Base-by-base conservation (phyloP, 2,329 filamentous ascomycete genomes). In the Neonectria neomacrospora region DNA sequence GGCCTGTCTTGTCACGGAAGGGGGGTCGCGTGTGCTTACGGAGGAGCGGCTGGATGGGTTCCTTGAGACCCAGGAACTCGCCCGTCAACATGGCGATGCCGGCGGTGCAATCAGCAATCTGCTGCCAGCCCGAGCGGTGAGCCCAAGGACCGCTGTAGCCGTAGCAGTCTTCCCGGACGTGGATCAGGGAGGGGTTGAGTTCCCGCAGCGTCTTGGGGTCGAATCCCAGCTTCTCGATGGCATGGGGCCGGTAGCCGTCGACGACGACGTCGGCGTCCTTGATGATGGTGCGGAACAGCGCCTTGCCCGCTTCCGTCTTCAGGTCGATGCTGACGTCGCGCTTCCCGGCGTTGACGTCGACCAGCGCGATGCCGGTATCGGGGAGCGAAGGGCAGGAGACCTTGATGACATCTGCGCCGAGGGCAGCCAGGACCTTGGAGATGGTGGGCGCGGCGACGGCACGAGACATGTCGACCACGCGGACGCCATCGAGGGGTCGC, bases 1-100 rank as follows among this genome's bases (percentile, higher is more conserved):
- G n/a, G n/a, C n/a, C 30, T 2, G 30, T 32, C 30, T 32, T 32
- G 6, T 32, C 30, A 32, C 11, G 26, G 2, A n/a, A n/a, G n/a
- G n/a, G n/a, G 30, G 34, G 51, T 16, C 14, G 41, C 12, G 11
- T 11, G 6, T 11, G 18, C 65, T 48, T 53, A 66, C 59, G 66
- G 20, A 67, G 47, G n/a, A 66, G 55, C 11, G 67, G 67, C 22
- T 63, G 60, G 10, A 69, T 57, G 6, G 65, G 56, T 26, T 73
- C 71, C 30, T 71, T 50, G 10, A 78, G 66, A 3, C 76, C 74
- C 73, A 79, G 77, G 65, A 79, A 80, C 23, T 62, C 65, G 39
- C 77, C 78, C 61, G 77, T 74, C 53, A 76, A 67, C 73, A 73
- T 76, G 9, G 75, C 71, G 12, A 78, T 72, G 37, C 77, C 77